These are phyloP conservation scores for Diutina pseudorugosa DNA, from an alignment of 1,139 yeast species.

Conservation along the genomic window DNA sequence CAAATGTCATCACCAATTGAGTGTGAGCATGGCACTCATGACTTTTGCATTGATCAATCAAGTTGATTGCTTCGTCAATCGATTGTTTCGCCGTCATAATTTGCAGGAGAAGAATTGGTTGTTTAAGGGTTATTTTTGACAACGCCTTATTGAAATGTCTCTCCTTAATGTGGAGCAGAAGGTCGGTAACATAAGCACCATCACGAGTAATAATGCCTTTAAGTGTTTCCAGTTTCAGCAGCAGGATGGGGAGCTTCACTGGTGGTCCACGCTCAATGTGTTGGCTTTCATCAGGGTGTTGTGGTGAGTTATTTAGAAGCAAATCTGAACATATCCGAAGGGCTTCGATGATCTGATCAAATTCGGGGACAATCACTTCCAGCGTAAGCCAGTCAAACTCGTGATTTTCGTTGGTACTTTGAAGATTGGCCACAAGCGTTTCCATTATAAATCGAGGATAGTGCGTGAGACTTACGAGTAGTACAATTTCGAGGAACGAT, in stretches of 20 bases:
- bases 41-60: conserved; percentile 9
- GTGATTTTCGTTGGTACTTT: conserved; percentile 4
- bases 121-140: conserved; percentile 14
- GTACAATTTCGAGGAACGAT: too few species aligned
- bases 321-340: conserved; percentile 27
- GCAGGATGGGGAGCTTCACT: conserved; percentile 27
- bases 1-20: conserved; percentile 16
- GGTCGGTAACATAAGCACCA: conserved; percentile 25
- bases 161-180: conserved; percentile 18
- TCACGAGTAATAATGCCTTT: conserved; percentile 33
- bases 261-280: conserved; percentile 25
- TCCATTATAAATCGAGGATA: background rate
- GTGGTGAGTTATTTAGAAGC: conserved; percentile 27
- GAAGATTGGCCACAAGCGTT: background rate
- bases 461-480: background rate
- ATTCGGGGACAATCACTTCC: conserved; percentile 21
- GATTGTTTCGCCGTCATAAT: conserved; percentile 20
- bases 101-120: conserved; percentile 24
- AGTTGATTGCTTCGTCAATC: conserved; percentile 19
- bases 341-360: conserved; percentile 29
- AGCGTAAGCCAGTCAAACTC: conserved; percentile 32
- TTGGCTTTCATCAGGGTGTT: conserved; percentile 18
- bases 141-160: conserved; percentile 21
- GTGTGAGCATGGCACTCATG: conserved; percentile 6
- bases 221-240: conserved; percentile 25